A percentile compares a stretch with the other conserved stretches of the same genome.
These are phyloP conservation scores for Macrotyloma uniflorum DNA, from an alignment of 306 rosid genomes.

Conservation along the genomic window DNA sequence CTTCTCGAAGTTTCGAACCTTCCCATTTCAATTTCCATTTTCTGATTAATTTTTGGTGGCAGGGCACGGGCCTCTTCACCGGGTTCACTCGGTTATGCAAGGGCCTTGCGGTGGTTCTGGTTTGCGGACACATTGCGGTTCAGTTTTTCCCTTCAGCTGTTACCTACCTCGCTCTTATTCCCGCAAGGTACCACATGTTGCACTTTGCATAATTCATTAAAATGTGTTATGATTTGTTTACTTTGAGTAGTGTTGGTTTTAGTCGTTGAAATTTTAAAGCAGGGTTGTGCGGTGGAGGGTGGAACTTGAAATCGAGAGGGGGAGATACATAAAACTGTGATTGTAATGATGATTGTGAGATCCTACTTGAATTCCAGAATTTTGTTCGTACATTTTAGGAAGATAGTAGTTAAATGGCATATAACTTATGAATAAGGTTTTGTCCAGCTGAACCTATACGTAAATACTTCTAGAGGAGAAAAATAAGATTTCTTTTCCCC, in stretches of 20 bases:
- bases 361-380: neutral
- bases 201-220: neutral
- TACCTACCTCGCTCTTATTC: conserved; percentile 80
- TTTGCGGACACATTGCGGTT: conserved; percentile 67
- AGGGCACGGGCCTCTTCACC: conserved; percentile 62
- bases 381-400: neutral
- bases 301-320: neutral
- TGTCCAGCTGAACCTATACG: too few species aligned
- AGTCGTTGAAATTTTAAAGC: neutral
- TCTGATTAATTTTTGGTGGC: conserved; percentile 9
- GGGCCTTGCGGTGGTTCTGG: conserved; percentile 77
- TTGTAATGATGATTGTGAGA: neutral
- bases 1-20: neutral
- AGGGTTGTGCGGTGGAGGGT: neutral
- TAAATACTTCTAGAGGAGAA: too few species aligned
- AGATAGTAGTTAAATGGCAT: neutral
- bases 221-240: neutral
- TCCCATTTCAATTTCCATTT: neutral
- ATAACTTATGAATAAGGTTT: neutral
- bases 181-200: conserved; percentile 59
- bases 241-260: neutral
- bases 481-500: too few species aligned
- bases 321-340: neutral
- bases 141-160: conserved; percentile 68
- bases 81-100: conserved; percentile 83